Evolutionary conservation across 441 rosid species (phyloP), one percentile per base, ranked within the genome.

Genomic region (Eutrema salsugineum): DNA sequence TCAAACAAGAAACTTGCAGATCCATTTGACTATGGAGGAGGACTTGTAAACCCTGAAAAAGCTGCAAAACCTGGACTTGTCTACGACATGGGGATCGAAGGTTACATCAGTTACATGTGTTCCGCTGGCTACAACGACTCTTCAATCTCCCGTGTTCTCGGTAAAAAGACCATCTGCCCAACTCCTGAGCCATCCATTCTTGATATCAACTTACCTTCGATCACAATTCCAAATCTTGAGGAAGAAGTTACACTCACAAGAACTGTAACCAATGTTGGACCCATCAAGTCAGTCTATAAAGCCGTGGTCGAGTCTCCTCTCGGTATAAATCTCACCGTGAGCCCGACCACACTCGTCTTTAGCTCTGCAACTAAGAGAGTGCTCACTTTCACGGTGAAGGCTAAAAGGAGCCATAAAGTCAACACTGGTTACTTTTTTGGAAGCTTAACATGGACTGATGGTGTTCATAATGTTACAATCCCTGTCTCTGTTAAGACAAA

Each of bases 1-100:
- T 71, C 84, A 28, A 79, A 72, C 20, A 20, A 59, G 10, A 84
- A 85, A 39, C 62, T 51, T 15, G 87, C 89, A 15, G 79, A 83
- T 63, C 78, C 88, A 33, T 86, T 89, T 42, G 92, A 84, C 78
- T 75, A 81, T 1, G 95, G 95, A 7, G 86, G 85, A 5, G 92
- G 90, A 27, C 87, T 75, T 15, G 84, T 81, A 1, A 81, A 84
- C 73, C 92, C 89, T 22, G 77, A 81, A 68, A 82, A 39, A 36
- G 89, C 92, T 17, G 50, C 74, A 30, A 28, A 84, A 39, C 88
- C 88, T 0, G 88, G 89, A 10, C 90, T 89, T 50, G 61, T 89
- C 28, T 89, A 87, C 27, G 79, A 87, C 19, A 62, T 80, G 20
- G 77, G 48, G 66, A 57, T 66, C 39, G 0, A 58, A 40, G 72